Conservation (phyloP, 352 stramenopile species). For the Globisporangium paddicum region DNA sequence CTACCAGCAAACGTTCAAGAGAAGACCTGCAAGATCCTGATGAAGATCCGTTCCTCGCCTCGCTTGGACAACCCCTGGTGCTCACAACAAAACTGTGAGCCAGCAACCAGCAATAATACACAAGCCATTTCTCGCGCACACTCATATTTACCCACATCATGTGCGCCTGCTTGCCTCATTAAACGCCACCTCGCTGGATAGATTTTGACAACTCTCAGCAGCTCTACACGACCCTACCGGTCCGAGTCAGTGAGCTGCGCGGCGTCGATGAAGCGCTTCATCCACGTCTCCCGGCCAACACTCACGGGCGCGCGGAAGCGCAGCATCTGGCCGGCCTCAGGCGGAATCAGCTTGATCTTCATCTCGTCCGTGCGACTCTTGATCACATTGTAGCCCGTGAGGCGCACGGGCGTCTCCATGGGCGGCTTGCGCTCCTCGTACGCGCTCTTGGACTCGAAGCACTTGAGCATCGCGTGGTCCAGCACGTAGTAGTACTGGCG, state of each 20-base stretch:
- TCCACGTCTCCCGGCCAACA: conserved; percentile 69
- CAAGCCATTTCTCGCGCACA: not conserved
- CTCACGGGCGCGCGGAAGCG: conserved; percentile 69
- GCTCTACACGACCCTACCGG: not conserved
- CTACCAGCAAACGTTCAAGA: not conserved
- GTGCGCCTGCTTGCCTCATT: not conserved
- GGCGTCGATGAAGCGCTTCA: conserved; percentile 71
- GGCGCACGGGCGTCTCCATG: conserved; percentile 40
- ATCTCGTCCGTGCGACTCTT: conserved; percentile 72
- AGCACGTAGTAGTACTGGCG: conserved; percentile 77
- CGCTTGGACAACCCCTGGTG: conserved; percentile 28
- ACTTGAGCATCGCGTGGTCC: conserved; percentile 58
- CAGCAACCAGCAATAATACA: not conserved
- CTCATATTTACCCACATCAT: not conserved
- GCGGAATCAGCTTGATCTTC: conserved; percentile 75
- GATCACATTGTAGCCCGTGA: conserved; percentile 67
- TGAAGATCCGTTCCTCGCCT: conserved; percentile 23
- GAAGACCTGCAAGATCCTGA: not conserved
- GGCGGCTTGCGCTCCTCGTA: conserved; percentile 57
- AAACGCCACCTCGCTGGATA: not conserved
- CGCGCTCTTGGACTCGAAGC: conserved; percentile 71
- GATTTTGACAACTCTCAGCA: not conserved
- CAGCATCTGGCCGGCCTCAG: conserved; percentile 61
- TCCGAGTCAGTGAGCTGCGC: conserved; percentile 35
- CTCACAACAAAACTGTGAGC: conserved; percentile 1